Evolutionary conservation across 2,329 filamentous ascomycete genomes (phyloP).

Genomic region (Ilyonectria robusta): DNA sequence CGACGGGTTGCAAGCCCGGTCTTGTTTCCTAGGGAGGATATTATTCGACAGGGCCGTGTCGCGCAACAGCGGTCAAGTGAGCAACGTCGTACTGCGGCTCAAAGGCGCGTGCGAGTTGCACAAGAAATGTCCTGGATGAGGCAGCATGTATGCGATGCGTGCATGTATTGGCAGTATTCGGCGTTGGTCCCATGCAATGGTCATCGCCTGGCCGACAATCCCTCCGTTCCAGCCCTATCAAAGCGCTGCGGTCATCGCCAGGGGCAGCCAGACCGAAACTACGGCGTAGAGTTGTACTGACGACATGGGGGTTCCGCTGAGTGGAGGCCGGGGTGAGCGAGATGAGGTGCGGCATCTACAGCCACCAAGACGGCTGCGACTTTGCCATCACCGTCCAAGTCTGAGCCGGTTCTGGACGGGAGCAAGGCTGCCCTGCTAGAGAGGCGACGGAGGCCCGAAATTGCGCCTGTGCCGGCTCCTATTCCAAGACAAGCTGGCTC

Average conservation of each 20-base stretch:
- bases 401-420: neutral
- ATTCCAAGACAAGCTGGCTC: slow-evolving; percentile 6
- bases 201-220: neutral
- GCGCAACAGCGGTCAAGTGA: slow-evolving; percentile 32
- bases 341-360: slow-evolving; percentile 38
- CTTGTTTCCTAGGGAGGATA: slow-evolving; percentile 22
- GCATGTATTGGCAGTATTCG: neutral
- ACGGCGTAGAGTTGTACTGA: slow-evolving; percentile 7
- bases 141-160: neutral
- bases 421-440: slow-evolving; percentile 8
- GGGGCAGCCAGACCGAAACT: slow-evolving; percentile 21
- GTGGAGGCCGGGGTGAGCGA: slow-evolving; percentile 42
- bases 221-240: slow-evolving; percentile 39
- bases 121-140: neutral
- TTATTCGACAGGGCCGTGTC: slow-evolving; percentile 22
- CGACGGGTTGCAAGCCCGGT: slow-evolving; percentile 30
- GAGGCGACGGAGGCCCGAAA: slow-evolving; percentile 28
- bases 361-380: slow-evolving; percentile 26
- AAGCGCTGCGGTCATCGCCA: slow-evolving; percentile 29
- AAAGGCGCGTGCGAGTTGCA: slow-evolving; percentile 8
- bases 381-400: slow-evolving; percentile 7
- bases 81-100: slow-evolving; percentile 42
- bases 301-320: slow-evolving; percentile 2
- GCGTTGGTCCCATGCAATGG: neutral
- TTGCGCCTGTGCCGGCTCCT: slow-evolving; percentile 24